phyloP scores from a whole-genome alignment of 2,329 filamentous ascomycete species.

The Mycosphaerella arachidis region DNA sequence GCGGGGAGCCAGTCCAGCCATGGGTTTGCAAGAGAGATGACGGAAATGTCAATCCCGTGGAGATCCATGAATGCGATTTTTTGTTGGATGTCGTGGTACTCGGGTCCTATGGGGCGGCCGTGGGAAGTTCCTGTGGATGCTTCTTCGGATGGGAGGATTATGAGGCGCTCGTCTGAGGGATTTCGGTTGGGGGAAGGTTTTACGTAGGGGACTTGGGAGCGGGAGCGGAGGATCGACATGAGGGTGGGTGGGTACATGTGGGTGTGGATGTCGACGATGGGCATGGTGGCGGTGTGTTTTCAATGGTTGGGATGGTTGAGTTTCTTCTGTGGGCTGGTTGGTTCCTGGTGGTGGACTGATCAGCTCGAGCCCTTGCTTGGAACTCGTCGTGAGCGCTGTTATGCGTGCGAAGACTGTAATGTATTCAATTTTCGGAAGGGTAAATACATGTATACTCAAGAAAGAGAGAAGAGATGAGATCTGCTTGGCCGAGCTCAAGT shows the following conservation, averaged over 20 bases:
- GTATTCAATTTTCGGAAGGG: too few relatives aligned
- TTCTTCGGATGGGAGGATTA: slow-evolving; percentile 31
- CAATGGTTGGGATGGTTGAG: background rate
- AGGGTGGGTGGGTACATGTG: slow-evolving; percentile 55
- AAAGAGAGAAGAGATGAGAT: background rate
- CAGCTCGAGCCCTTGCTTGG: too few relatives aligned
- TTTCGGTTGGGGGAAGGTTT: slow-evolving; percentile 55
- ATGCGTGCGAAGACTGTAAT: too few relatives aligned
- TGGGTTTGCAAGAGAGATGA: slow-evolving; percentile 85
- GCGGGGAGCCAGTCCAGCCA: slow-evolving; percentile 81
- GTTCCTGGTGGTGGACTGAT: background rate
- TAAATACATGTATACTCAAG: background rate
- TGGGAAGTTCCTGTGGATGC: slow-evolving; percentile 42
- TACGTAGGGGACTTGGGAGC: slow-evolving; percentile 64
- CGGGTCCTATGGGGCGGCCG: slow-evolving; percentile 75
- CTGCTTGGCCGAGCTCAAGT: background rate
- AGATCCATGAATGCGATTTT: slow-evolving; percentile 86
- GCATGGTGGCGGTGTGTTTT: slow-evolving; percentile 21
- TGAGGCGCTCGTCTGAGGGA: slow-evolving; percentile 54
- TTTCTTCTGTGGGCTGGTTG: background rate
- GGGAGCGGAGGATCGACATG: slow-evolving; percentile 53
- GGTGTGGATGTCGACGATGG: slow-evolving; percentile 57
- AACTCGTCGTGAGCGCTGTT: too few relatives aligned
- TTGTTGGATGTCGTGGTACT: slow-evolving; percentile 73
- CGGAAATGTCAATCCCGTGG: slow-evolving; percentile 75